Base-by-base conservation (phyloP, 2,329 filamentous ascomycete genomes). In the Colletotrichum cordylinicola region DNA sequence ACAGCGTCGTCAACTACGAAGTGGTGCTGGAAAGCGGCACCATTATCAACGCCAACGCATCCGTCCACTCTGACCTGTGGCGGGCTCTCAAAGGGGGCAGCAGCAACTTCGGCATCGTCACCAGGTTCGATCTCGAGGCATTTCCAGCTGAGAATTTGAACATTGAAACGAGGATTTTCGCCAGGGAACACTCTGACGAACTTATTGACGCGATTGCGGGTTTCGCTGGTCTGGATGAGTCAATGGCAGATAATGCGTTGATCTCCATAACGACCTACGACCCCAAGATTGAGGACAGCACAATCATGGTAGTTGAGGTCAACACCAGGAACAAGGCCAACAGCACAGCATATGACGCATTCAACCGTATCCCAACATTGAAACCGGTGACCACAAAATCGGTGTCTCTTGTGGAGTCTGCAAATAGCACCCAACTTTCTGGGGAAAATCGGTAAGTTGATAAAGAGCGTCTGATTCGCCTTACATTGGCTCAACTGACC, bases 81-180 rank as follows among this genome's bases (percentile, higher is more conserved):
- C 83, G 81, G 65, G 87, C 87, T 2, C 88, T 4, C 7, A 85
- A 86, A 65, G 88, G 87, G 21, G 88, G 87, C 24, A 83, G 84
- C 39, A 86, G 84, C 79, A 89, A 89, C 78, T 87, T 88, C 64
- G 88, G 87, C 60, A 80, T 86, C 77, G 83, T 84, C 8, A 81
- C 84, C 8, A 55, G 58, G 27, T 74, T 70, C 58, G 52, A 56
- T 29, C 21, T 56, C 21, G 52, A 56, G 52, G 24, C 52, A 7
- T 56, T 56, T 16, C 52, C 52, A 13, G 21, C 24, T 6, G 24
- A 15, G 52, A 56, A 9, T 3, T 15, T 56, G 21, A 56, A 15
- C 21, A 24, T 56, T 7, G 52, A 56, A 4, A 56, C 52, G 18
- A 27, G 21, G n/a, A 8, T 6, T 3, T 15, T 9, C 24, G 24